Conservation (phyloP, 805 yeast genomes). For the Cyberlindnera euphorbiae region DNA sequence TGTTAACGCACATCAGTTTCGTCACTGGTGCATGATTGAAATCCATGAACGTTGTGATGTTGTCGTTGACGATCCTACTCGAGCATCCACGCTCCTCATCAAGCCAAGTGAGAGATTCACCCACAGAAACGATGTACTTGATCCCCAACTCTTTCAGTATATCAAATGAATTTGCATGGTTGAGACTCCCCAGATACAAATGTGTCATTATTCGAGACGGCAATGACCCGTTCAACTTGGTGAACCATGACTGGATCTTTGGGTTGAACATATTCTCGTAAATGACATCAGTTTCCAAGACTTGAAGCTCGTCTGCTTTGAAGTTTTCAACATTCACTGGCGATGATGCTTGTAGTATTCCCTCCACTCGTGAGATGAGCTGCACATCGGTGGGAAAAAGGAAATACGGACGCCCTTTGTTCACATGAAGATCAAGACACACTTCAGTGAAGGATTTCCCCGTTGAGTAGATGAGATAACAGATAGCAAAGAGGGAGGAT, state of each 20-base stretch:
- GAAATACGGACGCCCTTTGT: slow-evolving; percentile 75
- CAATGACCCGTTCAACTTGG: slow-evolving; percentile 51
- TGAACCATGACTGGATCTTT: slow-evolving; percentile 25
- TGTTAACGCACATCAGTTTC: slow-evolving; percentile 51
- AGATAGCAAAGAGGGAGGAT: slow-evolving; percentile 67
- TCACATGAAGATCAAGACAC: slow-evolving; percentile 54
- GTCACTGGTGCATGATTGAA: slow-evolving; percentile 21
- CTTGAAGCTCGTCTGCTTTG: slow-evolving; percentile 11
- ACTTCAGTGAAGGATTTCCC: slow-evolving; percentile 61
- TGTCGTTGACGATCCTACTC: slow-evolving; percentile 18
- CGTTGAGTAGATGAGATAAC: slow-evolving; percentile 67
- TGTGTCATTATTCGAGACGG: slow-evolving; percentile 85
- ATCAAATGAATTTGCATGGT: slow-evolving; percentile 71
- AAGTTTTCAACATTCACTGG: slow-evolving; percentile 34
- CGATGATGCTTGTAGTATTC: slow-evolving; percentile 53
- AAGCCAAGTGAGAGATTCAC: slow-evolving; percentile 72
- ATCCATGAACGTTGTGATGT: slow-evolving; percentile 16
- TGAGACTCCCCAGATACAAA: slow-evolving; percentile 77
- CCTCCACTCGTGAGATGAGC: slow-evolving; percentile 60
- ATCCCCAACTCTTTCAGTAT: slow-evolving; percentile 64
- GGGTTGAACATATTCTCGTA: slow-evolving; percentile 30
- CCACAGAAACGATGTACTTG: slow-evolving; percentile 75
- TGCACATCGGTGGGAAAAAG: slow-evolving; percentile 72
- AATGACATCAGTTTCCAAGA: slow-evolving; percentile 27
- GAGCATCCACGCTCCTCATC: slow-evolving; percentile 14